phyloP scores from a whole-genome alignment of 2,329 filamentous ascomycete species.

The Claviceps spartinae region DNA sequence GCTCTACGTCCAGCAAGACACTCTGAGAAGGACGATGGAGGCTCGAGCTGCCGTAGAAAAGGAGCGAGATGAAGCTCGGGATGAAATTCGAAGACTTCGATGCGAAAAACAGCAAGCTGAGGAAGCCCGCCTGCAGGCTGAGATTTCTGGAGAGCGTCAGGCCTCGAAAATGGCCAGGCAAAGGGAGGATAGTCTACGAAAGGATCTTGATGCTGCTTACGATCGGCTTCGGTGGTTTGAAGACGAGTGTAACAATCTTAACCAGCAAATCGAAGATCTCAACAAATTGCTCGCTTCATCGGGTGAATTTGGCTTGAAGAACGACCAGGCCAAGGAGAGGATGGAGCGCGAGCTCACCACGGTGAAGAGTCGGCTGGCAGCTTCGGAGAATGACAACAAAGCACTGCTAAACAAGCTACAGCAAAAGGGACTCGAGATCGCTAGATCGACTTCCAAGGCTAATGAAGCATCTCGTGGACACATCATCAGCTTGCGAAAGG shows the following conservation, averaged over 20 bases:
- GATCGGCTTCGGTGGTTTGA: conserved; percentile 68
- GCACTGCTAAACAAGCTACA: conserved; percentile 93
- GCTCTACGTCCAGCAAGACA: conserved; percentile 89
- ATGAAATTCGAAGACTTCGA: conserved; percentile 69
- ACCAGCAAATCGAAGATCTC: conserved; percentile 68
- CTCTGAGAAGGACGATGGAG: conserved; percentile 72
- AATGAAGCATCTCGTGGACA: conserved; percentile 72
- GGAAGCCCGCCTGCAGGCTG: conserved; percentile 70
- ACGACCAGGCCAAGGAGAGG: conserved; percentile 88
- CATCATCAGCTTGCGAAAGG: conserved; percentile 61
- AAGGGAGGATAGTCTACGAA: conserved; percentile 61
- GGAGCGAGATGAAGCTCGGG: conserved; percentile 78
- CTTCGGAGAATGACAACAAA: conserved; percentile 93
- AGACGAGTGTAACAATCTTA: conserved; percentile 61
- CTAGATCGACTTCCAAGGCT: conserved; percentile 73
- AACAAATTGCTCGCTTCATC: conserved; percentile 81
- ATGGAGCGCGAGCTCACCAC: conserved; percentile 84
- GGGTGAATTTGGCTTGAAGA: conserved; percentile 75
- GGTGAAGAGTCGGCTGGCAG: conserved; percentile 74
- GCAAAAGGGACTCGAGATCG: conserved; percentile 93
- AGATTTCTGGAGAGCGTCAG: conserved; percentile 65
- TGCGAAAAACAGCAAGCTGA: conserved; percentile 76
- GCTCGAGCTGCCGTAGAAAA: conserved; percentile 67
- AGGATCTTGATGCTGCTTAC: conserved; percentile 69
- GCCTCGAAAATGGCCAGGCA: conserved; percentile 69